phyloP scores from a whole-genome alignment of 2,329 filamentous ascomycete genomes.

The Penicillium expansum region DNA sequence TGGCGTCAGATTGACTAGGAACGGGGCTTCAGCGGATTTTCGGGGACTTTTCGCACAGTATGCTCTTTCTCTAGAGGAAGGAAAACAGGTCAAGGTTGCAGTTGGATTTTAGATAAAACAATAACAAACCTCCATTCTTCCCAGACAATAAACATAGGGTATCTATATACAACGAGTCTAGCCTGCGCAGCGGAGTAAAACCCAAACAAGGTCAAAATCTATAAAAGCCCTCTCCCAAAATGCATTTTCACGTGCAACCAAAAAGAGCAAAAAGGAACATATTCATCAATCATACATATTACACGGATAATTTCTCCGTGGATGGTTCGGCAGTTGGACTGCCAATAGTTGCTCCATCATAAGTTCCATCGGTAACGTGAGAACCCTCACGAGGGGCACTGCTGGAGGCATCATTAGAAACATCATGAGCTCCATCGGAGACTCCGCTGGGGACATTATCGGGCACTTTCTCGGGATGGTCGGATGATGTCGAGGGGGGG shows the following conservation, averaged over 20 bases:
- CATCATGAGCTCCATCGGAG: constrained; percentile 1
- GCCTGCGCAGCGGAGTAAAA: constrained; percentile 2
- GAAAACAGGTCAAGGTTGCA: too few species aligned
- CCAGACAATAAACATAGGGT: constrained; percentile 15
- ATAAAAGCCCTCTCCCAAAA: not conserved
- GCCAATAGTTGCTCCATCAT: not conserved
- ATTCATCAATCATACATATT: constrained; percentile 14
- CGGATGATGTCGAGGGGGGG: constrained; percentile 23
- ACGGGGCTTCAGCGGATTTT: too few species aligned
- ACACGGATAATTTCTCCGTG: constrained; percentile 4
- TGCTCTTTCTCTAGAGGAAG: too few species aligned
- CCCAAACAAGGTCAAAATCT: constrained; percentile 1
- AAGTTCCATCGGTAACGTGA: not conserved
- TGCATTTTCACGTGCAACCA: constrained; percentile 9
- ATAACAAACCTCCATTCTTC: not conserved
- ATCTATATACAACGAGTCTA: constrained; percentile 21
- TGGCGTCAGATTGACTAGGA: too few species aligned
- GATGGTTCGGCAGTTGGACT: not conserved
- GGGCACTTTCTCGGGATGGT: constrained; percentile 6
- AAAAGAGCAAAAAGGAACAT: not conserved
- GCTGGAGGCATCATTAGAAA: not conserved
- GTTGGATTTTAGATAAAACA: not conserved
- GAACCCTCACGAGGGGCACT: not conserved
- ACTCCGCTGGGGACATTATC: not conserved
- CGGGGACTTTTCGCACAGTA: too few species aligned